Evolutionary conservation across 441 rosid genomes (phyloP).

Genomic region (Populus hybrid): DNA sequence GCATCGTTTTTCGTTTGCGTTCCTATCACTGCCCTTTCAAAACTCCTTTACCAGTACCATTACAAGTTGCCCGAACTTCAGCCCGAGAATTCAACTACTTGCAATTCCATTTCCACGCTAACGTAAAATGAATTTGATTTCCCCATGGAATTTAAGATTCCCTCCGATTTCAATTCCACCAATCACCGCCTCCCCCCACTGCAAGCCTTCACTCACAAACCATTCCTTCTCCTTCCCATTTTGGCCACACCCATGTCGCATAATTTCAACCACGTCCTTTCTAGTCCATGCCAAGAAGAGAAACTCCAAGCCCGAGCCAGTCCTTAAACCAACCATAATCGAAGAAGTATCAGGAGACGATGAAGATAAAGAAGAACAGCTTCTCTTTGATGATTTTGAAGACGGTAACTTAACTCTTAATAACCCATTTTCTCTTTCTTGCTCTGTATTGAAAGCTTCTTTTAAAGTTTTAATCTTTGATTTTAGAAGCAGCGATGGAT

Average conservation of each 20-base stretch:
- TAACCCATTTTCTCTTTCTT: too few species aligned
- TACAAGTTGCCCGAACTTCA: background rate
- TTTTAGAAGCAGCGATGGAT: too few species aligned
- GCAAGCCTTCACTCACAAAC: constrained; percentile 12
- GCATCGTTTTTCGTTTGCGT: too few species aligned
- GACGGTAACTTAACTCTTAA: constrained; percentile 33
- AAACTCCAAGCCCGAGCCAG: constrained; percentile 33
- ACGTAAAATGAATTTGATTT: constrained; percentile 28
- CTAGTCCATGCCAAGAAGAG: constrained; percentile 36
- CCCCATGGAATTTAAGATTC: constrained; percentile 11
- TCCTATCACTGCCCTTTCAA: too few species aligned
- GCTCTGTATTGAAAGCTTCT: too few species aligned
- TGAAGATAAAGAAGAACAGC: constrained; percentile 36
- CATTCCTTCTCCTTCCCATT: constrained; percentile 16
- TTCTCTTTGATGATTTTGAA: constrained; percentile 46
- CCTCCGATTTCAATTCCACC: constrained; percentile 10
- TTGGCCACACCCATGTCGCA: constrained; percentile 13
- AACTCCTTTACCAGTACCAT: too few species aligned
- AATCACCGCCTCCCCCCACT: constrained; percentile 7
- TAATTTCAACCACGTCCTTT: too few species aligned
- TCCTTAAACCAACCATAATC: constrained; percentile 35
- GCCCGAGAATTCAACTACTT: background rate
- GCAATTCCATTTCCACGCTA: background rate
- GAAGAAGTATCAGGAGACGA: constrained; percentile 37
- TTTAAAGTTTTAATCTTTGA: too few species aligned